A percentile compares a stretch with the other conserved stretches of the same genome.
Evolutionary conservation across 108 stramenopile genomes (phyloP).

Genomic region (Cyclotella baltica): DNA sequence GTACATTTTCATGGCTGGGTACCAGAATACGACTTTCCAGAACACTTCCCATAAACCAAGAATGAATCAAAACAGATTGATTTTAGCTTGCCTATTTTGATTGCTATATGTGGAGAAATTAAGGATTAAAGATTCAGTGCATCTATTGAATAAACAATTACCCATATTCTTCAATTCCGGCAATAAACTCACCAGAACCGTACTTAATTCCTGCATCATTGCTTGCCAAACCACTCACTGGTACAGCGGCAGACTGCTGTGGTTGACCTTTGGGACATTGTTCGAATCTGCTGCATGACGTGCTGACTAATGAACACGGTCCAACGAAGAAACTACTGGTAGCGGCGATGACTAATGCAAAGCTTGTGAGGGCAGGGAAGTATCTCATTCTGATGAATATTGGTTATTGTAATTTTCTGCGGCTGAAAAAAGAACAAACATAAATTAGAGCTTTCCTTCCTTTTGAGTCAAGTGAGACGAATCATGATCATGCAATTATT

Average conservation of each 20-base stretch:
- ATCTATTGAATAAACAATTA: too few species aligned
- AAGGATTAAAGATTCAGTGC: too few species aligned
- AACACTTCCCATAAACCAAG: conserved; percentile 49
- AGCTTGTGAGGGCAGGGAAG: neutral
- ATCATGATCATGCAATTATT: too few species aligned
- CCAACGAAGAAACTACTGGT: neutral
- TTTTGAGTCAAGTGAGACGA: neutral
- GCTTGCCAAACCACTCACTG: neutral
- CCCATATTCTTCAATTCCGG: too few species aligned
- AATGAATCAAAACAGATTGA: conserved; percentile 55
- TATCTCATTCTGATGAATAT: neutral
- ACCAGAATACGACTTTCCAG: conserved; percentile 54
- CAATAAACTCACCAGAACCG: conserved; percentile 6
- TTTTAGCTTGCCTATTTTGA: conserved; percentile 52
- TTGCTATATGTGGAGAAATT: conserved; percentile 18
- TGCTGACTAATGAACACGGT: neutral
- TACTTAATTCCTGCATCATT: neutral
- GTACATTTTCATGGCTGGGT: conserved; percentile 47
- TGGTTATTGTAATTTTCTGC: neutral
- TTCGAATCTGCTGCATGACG: neutral
- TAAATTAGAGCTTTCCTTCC: too few species aligned
- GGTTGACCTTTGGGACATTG: neutral
- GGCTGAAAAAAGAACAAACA: too few species aligned
- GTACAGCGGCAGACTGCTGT: neutral
- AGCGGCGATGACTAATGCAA: neutral